Conservation (phyloP, 2,329 filamentous ascomycete genomes). For the Annulohypoxylon truncatum region DNA sequence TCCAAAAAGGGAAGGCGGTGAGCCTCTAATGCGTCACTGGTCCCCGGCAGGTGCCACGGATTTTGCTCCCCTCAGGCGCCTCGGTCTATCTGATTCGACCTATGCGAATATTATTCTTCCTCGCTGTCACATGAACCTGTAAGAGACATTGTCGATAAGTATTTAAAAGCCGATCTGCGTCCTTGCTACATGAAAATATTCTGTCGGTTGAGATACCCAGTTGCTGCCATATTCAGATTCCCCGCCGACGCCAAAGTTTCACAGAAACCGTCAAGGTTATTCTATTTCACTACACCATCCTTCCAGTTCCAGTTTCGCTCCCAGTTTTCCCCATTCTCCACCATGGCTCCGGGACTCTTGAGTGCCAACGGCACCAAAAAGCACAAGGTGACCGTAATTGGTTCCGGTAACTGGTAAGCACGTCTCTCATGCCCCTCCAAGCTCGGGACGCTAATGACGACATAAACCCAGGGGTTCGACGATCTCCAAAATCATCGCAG, state of each 20-base stretch:
- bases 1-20: conserved; percentile 27
- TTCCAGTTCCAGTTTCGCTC: conserved; percentile 24
- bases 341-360: conserved; percentile 50
- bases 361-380: conserved; percentile 72
- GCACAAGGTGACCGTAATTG: conserved; percentile 93
- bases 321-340: conserved; percentile 38
- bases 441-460: conserved; percentile 13
- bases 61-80: conserved; percentile 25
- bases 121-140: conserved; percentile 35
- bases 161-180: conserved; percentile 21
- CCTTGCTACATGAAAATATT: conserved; percentile 32
- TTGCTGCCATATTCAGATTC: conserved; percentile 28
- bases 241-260: conserved; percentile 14
- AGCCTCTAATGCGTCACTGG: conserved; percentile 37
- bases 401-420: conserved; percentile 92
- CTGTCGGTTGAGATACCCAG: conserved; percentile 30
- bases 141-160: conserved; percentile 10
- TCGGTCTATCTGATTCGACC: conserved; percentile 33
- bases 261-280: conserved; percentile 13
- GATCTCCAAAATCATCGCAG: conserved; percentile 95
- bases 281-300: conserved; percentile 28
- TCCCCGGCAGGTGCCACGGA: conserved; percentile 28
- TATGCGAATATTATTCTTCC: conserved; percentile 15
- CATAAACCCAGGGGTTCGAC: conserved; percentile 80
- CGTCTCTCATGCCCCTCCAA: not conserved